Percentiles rank a stretch among this genome's conserved stretches.
phyloP scores from a whole-genome alignment of 306 rosid genomes.

The Dryas drummondii region DNA sequence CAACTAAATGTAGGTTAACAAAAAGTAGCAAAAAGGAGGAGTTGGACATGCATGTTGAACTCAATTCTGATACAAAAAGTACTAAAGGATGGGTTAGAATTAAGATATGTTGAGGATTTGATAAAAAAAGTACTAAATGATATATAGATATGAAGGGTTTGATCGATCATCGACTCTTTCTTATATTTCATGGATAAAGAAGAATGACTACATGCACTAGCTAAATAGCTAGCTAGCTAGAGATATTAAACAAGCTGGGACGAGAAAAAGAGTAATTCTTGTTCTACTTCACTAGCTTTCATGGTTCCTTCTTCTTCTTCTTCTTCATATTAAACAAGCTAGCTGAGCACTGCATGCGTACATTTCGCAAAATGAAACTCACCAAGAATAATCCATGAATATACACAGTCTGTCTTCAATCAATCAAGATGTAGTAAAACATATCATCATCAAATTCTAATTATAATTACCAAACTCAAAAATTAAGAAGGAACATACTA shows the following conservation, averaged over 20 bases:
- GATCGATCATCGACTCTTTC: neutral
- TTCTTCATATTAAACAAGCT: neutral
- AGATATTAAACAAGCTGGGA: neutral
- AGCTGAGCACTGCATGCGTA: neutral
- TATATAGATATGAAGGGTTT: neutral
- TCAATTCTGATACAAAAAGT: neutral
- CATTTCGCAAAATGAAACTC: slow-evolving; percentile 27
- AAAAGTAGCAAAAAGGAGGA: neutral
- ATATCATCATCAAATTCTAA: slow-evolving; percentile 10
- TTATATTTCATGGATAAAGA: slow-evolving; percentile 3
- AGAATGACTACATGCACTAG: neutral
- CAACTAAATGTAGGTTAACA: neutral
- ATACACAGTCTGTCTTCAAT: slow-evolving; percentile 42
- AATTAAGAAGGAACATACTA: slow-evolving; percentile 8
- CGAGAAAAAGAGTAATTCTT: neutral
- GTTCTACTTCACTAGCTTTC: too few species aligned
- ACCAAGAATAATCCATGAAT: slow-evolving; percentile 38
- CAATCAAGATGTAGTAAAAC: slow-evolving; percentile 14
- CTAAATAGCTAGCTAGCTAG: too few species aligned
- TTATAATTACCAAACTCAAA: slow-evolving; percentile 15
- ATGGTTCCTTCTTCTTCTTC: slow-evolving; percentile 10
- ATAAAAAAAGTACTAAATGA: neutral
- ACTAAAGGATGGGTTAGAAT: neutral
- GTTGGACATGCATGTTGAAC: neutral
- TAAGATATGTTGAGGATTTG: too few species aligned